These are phyloP conservation scores for Pseudocercospora macadamiae DNA, from an alignment of 2,329 filamentous ascomycete genomes.

Conservation along the genomic window DNA sequence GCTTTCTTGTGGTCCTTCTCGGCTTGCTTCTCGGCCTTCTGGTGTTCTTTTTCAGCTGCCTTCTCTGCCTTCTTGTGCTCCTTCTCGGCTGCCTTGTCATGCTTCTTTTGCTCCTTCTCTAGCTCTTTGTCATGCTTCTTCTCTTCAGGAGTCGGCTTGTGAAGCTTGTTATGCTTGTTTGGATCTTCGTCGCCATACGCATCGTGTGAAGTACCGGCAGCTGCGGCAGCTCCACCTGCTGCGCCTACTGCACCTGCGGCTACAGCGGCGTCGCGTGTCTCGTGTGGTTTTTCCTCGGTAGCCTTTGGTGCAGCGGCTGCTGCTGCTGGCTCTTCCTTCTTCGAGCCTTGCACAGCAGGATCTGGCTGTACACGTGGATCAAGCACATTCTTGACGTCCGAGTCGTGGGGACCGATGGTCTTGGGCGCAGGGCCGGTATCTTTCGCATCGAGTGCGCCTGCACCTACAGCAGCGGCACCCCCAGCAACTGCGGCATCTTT, in stretches of 20 bases:
- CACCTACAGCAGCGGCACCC: constrained; percentile 36
- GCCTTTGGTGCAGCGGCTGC: constrained; percentile 12
- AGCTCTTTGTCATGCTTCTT: constrained; percentile 29
- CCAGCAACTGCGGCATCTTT: constrained; percentile 2
- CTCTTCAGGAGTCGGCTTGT: constrained; percentile 17
- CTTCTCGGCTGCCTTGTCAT: constrained; percentile 17
- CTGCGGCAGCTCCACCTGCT: constrained; percentile 8
- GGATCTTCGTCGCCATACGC: constrained; percentile 25
- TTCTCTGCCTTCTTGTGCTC: constrained; percentile 30
- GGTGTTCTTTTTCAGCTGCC: constrained; percentile 34
- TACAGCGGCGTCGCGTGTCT: constrained; percentile 36
- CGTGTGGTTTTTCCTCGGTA: constrained; percentile 27
- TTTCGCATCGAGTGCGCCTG: constrained; percentile 25
- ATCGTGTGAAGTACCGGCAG: constrained; percentile 9
- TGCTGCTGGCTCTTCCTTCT: not conserved
- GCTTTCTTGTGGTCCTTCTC: constrained; percentile 33
- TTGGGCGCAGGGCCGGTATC: constrained; percentile 30
- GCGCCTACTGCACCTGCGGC: constrained; percentile 27
- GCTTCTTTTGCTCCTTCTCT: constrained; percentile 23
- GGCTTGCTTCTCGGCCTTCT: constrained; percentile 32
- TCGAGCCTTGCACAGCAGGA: constrained; percentile 24
- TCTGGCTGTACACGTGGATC: constrained; percentile 33
- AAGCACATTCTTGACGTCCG: constrained; percentile 30
- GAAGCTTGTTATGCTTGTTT: constrained; percentile 23
- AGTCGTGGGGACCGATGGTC: constrained; percentile 33